Evolutionary conservation across 1,139 yeast genomes (phyloP).

Genomic region (Lodderomyces jiufengensis): DNA sequence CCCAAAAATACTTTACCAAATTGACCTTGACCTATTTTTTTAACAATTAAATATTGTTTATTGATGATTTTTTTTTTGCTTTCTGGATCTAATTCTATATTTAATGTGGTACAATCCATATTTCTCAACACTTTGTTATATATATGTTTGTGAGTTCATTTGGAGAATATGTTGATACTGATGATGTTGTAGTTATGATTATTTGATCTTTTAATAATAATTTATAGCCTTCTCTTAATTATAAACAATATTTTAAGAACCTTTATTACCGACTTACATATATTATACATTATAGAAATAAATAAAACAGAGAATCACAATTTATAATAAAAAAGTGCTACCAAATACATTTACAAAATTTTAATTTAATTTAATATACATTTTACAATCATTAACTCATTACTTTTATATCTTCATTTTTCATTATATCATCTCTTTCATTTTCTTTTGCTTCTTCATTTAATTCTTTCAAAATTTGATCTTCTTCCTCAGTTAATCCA

Average conservation of each 20-base stretch:
- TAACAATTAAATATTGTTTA: slow-evolving; percentile 29
- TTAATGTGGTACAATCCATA: slow-evolving; percentile 27
- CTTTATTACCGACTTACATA: too few relatives aligned
- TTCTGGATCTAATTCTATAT: slow-evolving; percentile 29
- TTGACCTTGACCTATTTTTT: slow-evolving; percentile 45
- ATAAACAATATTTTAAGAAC: too few relatives aligned
- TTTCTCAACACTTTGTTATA: neutral
- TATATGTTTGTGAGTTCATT: too few relatives aligned
- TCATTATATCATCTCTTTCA: slow-evolving; percentile 14
- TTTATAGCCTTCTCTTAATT: too few relatives aligned
- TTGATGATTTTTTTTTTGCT: slow-evolving; percentile 36
- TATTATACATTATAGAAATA: too few relatives aligned
- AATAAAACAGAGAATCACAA: too few relatives aligned
- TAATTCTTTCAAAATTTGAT: slow-evolving; percentile 46
- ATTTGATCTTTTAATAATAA: too few relatives aligned
- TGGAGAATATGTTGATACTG: too few relatives aligned
- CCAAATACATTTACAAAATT: too few relatives aligned
- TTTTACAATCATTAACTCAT: slow-evolving; percentile 14
- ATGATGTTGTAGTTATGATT: too few relatives aligned
- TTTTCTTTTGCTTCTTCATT: slow-evolving; percentile 46
- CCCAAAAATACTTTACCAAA: slow-evolving; percentile 43
- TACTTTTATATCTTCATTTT: slow-evolving; percentile 29
- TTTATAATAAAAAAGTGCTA: too few relatives aligned
- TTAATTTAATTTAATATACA: too few relatives aligned
- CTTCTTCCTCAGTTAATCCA: slow-evolving; percentile 62